phyloP scores from a whole-genome alignment of 2,329 filamentous ascomycete species.

The Cryoendolithus antarcticus region DNA sequence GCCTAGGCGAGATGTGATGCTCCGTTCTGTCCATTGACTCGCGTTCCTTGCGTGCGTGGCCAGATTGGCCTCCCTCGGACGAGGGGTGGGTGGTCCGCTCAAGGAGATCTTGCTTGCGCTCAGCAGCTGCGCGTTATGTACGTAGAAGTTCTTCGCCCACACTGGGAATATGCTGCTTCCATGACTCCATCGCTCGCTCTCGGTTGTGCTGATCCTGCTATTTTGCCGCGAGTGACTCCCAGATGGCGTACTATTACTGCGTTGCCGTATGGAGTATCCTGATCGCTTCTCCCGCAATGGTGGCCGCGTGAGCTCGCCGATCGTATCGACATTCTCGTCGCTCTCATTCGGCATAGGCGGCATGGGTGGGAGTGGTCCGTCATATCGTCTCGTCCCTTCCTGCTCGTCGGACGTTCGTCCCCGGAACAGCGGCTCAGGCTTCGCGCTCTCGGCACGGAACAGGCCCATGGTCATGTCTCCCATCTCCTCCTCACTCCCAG shows the following conservation, averaged over 20 bases:
- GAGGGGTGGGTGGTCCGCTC: constrained; percentile 9
- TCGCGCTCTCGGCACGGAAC: constrained; percentile 20
- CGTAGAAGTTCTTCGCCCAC: constrained; percentile 26
- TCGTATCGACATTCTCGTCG: constrained; percentile 23
- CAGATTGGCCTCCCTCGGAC: constrained; percentile 3
- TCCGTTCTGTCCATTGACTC: constrained; percentile 20
- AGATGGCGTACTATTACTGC: constrained; percentile 20
- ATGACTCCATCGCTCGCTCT: constrained; percentile 17
- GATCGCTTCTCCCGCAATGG: constrained; percentile 21
- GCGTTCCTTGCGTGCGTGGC: constrained; percentile 11
- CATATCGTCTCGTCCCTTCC: constrained; percentile 11
- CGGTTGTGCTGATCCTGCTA: constrained; percentile 18
- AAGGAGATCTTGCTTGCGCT: constrained; percentile 19
- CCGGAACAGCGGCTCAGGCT: constrained; percentile 23
- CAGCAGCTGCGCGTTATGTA: constrained; percentile 15
- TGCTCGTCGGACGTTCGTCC: constrained; percentile 1
- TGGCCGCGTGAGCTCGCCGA: constrained; percentile 21
- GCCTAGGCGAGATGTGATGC: constrained; percentile 19
- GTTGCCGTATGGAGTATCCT: constrained; percentile 18
- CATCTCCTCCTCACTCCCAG: constrained; percentile 11
- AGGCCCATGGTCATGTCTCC: constrained; percentile 21
- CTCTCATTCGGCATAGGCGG: constrained; percentile 18
- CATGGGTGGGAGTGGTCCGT: constrained; percentile 18
- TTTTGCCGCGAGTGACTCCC: constrained; percentile 16
- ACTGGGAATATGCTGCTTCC: constrained; percentile 22